These are phyloP conservation scores for Myriosclerotinia scirpicola DNA, from an alignment of 2,329 filamentous ascomycete species.

Conservation along the genomic window DNA sequence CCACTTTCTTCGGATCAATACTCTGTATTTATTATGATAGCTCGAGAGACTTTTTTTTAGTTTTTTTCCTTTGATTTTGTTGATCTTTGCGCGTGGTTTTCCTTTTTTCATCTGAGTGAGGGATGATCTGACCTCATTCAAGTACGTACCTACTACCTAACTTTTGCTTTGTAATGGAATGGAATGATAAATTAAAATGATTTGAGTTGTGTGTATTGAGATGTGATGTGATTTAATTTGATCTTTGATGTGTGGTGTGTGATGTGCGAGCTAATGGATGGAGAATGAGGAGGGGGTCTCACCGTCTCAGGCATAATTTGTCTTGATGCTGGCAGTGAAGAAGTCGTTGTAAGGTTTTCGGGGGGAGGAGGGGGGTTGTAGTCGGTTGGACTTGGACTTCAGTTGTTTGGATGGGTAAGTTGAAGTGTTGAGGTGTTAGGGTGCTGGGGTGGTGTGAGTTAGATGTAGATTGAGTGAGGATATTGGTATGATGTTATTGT, in stretches of 20 bases:
- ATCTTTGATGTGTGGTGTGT: neutral
- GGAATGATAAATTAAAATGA: neutral
- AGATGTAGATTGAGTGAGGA: too few relatives aligned
- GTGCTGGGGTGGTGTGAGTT: too few relatives aligned
- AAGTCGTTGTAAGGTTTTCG: too few relatives aligned
- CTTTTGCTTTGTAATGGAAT: conserved; percentile 23
- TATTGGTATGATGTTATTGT: too few relatives aligned
- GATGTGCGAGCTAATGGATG: neutral
- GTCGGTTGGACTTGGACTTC: too few relatives aligned
- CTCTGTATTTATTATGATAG: conserved; percentile 27
- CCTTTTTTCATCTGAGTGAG: neutral
- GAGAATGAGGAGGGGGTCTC: too few relatives aligned
- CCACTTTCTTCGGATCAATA: conserved; percentile 19
- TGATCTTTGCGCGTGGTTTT: conserved; percentile 10
- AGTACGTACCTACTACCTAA: conserved; percentile 7
- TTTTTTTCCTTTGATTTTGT: conserved; percentile 9
- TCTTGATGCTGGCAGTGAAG: too few relatives aligned
- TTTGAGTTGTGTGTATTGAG: neutral
- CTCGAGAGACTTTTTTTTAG: conserved; percentile 12
- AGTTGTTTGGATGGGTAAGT: too few relatives aligned
- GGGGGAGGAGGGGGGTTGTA: too few relatives aligned
- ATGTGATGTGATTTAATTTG: neutral
- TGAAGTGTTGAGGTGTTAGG: too few relatives aligned
- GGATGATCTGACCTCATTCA: too few relatives aligned
- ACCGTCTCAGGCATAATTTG: too few relatives aligned